Evolutionary conservation across 2,329 filamentous ascomycete species (phyloP).

Genomic region (Cladosporium cucumerinum): DNA sequence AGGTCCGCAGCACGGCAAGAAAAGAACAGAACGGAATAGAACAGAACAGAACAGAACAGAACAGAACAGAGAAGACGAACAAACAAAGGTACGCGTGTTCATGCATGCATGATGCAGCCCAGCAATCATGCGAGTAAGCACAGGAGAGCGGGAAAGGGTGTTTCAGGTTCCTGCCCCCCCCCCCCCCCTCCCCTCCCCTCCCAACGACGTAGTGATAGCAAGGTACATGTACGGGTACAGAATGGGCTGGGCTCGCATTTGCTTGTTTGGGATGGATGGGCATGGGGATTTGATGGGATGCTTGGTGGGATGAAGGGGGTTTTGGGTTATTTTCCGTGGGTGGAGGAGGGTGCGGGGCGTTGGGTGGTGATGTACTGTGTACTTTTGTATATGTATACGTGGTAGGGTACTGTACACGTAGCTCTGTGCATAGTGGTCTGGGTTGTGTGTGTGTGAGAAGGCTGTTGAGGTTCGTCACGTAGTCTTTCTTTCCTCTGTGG

Average conservation of each 20-base stretch:
- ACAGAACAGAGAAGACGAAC: too few relatives aligned
- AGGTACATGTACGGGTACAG: not conserved
- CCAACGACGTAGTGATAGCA: not conserved
- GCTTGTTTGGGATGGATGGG: constrained; percentile 3
- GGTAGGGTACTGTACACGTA: not conserved
- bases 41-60: too few relatives aligned
- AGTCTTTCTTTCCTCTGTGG: not conserved
- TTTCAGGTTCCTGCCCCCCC: not conserved
- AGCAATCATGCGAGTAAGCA: not conserved
- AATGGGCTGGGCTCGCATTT: not conserved
- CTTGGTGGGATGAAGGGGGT: too few relatives aligned
- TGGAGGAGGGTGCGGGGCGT: not conserved
- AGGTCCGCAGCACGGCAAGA: not conserved
- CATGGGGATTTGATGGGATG: not conserved
- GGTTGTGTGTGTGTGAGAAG: not conserved
- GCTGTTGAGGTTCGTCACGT: not conserved
- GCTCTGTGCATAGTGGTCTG: not conserved
- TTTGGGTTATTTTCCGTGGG: not conserved
- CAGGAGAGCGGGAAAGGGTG: not conserved
- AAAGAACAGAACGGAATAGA: too few relatives aligned
- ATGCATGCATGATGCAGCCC: not conserved
- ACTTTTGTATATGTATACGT: not conserved
- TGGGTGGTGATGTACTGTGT: not conserved
- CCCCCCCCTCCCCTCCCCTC: too few relatives aligned
- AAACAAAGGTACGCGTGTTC: not conserved